Conservation (phyloP, 805 yeast genomes). For the Lipomyces mesembrius region DNA sequence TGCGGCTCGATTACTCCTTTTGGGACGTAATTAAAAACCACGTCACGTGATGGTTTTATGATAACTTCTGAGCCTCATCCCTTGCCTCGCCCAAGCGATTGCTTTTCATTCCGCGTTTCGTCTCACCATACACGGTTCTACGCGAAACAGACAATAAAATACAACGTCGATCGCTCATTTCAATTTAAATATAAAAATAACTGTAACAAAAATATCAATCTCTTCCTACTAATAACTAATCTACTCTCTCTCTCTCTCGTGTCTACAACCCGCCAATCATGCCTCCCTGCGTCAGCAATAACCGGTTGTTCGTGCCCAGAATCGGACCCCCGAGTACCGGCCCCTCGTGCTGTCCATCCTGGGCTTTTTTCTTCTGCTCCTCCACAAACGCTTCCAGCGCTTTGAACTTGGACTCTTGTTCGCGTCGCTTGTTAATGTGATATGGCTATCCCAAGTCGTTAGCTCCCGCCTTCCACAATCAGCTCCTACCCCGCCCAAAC, state of each 20-base stretch:
- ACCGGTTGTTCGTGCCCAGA: slow-evolving; percentile 29
- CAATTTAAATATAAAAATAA: no score
- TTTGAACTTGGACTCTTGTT: slow-evolving; percentile 68
- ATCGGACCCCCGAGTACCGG: slow-evolving; percentile 50
- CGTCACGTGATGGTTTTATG: no score
- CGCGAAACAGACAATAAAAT: no score
- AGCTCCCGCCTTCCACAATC: not conserved
- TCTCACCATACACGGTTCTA: no score
- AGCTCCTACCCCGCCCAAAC: not conserved
- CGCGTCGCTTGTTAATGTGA: slow-evolving; percentile 80
- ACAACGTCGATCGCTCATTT: no score
- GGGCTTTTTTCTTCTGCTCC: slow-evolving; percentile 64
- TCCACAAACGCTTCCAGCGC: slow-evolving; percentile 72
- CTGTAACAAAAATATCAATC: no score
- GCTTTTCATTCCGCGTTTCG: not conserved
- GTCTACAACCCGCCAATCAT: not conserved
- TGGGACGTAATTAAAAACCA: no score
- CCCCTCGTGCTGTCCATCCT: slow-evolving; percentile 53
- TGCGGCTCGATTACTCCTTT: no score
- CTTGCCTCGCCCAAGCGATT: no score
- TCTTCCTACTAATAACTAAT: no score
- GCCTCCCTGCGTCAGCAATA: slow-evolving; percentile 37
- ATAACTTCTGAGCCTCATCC: no score
- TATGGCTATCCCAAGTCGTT: slow-evolving; percentile 59
- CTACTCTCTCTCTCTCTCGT: not conserved